Evolutionary conservation across 805 yeast genomes (phyloP), one percentile per base, ranked within the genome.

Genomic region (Ogataea polymorpha): DNA sequence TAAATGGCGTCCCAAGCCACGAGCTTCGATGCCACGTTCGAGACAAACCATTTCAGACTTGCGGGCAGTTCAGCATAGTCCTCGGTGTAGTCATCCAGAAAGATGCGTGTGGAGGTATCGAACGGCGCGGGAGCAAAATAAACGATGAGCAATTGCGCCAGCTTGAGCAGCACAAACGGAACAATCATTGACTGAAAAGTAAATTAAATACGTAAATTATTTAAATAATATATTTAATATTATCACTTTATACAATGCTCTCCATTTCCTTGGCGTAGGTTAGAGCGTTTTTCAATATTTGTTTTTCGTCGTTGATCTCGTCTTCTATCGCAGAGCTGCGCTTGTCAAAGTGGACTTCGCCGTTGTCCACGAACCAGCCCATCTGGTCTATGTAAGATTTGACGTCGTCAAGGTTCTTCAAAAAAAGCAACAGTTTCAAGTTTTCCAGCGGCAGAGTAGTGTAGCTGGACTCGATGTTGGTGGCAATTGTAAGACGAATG

Each of bases 261-360:
- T 93, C 99, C 59, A 93, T 80, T 64, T 88, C 93, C 48, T 82
- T 83, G 10, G 97, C 97, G 58, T 89, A 91, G 46, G 74, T 79
- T 50, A 91, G 74, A n/a, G 90, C 77, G 58, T 85, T 83, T 51
- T 72, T 80, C 41, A 88, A 79, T 31, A 82, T 65, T 29, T 65
- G 59, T 45, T 74, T 69, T 42, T 67, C 73, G 37, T 68, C 72
- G 25, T 62, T 66, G 23, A 61, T 65, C 32, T 57, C 64, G 6
- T 53, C 62, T 3, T 46, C 57, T 4, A 53, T 45, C 4, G 55
- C 65, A 15, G 48, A 60, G 13, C 47, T 41, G 27, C 37, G 43
- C 27, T 40, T 51, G 14, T 63, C 59, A 50, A 79, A 80, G 46
- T 63, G 58, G n/a, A 81, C 73, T 17, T 63, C 72, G 25, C 80